Evolutionary conservation across 345 rosid genomes (phyloP), one percentile per base, ranked within the genome.

Genomic region (Acer negundo): DNA sequence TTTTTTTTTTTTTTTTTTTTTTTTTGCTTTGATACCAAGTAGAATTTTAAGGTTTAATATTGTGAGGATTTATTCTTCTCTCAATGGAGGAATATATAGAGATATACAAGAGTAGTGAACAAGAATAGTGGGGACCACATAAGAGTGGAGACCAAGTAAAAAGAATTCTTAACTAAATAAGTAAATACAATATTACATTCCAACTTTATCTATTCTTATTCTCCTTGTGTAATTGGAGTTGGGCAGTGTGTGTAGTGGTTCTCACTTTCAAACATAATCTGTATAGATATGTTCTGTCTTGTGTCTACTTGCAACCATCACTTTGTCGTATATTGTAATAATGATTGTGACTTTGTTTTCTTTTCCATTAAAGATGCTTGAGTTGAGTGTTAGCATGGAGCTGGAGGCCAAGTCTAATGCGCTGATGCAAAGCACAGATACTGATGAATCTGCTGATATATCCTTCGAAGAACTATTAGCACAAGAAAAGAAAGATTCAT

Each of bases 401-500:
- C 69, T 69, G 79, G 85, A 88, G 83, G 84, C 86, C 64, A 90
- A 85, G 75, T 74, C 85, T 11, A 71, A 71, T 9, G 87, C 78
- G 81, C 80, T 73, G 77, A 81, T 80, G 38, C 86, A 86, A 70
- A 82, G 59, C 70, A 67, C 80, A 20, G 94, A 91, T 71, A 49
- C 76, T 4, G 89, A 89, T 58, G 87, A 88, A 77, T 80, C 78
- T 73, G 75, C 88, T 35, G 94, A 91, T 74, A 94, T 94, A 44
- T 94, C 97, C 64, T 93, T 94, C 61, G 98, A 94, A 81, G 97
- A 94, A 86, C 79, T 94, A 78, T 63, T 94, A 83, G 98, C 93
- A 65, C 93, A 88, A 76, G 98, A 94, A 82, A 94, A 94, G 87
- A 91, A 90, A 83, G 97, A 94, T 82, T 83, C 91, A 6, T 94